Conservation (phyloP, 169 alveolate genomes). For the Theileria luwenshuni region DNA sequence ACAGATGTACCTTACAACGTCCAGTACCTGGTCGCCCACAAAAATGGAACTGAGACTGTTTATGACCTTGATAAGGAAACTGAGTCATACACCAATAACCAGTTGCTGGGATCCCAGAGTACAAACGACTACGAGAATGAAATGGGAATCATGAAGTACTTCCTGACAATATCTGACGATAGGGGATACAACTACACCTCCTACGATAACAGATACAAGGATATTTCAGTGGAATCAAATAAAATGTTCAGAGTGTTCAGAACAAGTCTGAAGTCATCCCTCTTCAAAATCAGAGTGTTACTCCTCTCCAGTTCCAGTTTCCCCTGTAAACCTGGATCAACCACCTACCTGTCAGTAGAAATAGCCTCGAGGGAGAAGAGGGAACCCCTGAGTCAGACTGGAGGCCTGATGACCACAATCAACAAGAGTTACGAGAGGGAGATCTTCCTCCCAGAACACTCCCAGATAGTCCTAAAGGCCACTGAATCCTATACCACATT, state of each 20-base stretch:
- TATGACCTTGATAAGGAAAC: slow-evolving; percentile 9
- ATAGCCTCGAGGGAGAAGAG: slow-evolving; percentile 56
- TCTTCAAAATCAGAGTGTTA: slow-evolving; percentile 55
- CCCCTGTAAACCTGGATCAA: slow-evolving; percentile 18
- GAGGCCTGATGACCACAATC: slow-evolving; percentile 17
- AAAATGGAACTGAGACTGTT: too few species aligned
- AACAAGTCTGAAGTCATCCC: slow-evolving; percentile 13
- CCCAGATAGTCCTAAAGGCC: slow-evolving; percentile 56
- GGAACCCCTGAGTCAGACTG: slow-evolving; percentile 30
- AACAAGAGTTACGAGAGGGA: slow-evolving; percentile 64
- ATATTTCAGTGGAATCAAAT: slow-evolving; percentile 35
- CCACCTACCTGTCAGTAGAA: slow-evolving; percentile 45
- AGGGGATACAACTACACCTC: slow-evolving; percentile 42
- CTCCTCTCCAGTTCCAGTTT: slow-evolving; percentile 50
- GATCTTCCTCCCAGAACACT: slow-evolving; percentile 60
- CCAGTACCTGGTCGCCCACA: background rate
- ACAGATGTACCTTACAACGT: slow-evolving; percentile 49
- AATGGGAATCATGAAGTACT: slow-evolving; percentile 47
- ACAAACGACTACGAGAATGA: background rate
- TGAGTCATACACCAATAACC: background rate
- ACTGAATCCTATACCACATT: slow-evolving; percentile 33
- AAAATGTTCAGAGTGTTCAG: slow-evolving; percentile 52
- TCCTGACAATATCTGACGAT: slow-evolving; percentile 34
- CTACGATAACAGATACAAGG: slow-evolving; percentile 59
- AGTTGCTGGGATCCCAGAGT: background rate